Evolutionary conservation across 2,329 filamentous ascomycete genomes (phyloP).

Genomic region (Colletotrichum zoysiae): DNA sequence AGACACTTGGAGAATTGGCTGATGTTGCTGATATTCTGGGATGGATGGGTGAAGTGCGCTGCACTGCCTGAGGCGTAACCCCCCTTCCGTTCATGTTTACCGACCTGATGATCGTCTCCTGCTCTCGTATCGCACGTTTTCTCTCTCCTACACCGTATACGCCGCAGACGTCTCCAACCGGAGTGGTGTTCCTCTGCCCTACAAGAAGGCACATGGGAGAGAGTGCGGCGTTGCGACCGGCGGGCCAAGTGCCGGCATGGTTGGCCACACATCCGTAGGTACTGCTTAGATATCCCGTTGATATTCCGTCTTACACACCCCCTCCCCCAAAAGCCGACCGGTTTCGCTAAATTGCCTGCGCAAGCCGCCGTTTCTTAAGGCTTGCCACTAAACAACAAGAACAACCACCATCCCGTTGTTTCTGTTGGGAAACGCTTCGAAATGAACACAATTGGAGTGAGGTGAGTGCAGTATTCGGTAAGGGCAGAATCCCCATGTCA

Average conservation of each 20-base stretch:
- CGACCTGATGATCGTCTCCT: not conserved
- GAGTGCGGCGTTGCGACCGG: conserved; percentile 26
- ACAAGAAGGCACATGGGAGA: conserved; percentile 30
- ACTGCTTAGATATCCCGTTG: not conserved
- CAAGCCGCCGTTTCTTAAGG: conserved; percentile 1
- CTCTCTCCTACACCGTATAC: not conserved
- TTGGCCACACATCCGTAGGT: conserved; percentile 13
- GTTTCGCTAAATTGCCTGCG: conserved; percentile 7
- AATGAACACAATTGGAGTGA: not conserved
- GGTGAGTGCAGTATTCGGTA: too few relatives aligned
- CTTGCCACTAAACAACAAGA: not conserved
- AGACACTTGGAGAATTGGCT: not conserved
- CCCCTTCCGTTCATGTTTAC: not conserved
- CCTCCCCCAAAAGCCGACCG: not conserved
- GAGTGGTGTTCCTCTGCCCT: conserved; percentile 16
- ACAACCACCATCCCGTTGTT: not conserved
- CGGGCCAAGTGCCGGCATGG: conserved; percentile 39
- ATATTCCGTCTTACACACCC: conserved; percentile 3
- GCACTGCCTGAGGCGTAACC: not conserved
- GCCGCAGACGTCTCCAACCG: not conserved
- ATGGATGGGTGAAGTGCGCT: not conserved
- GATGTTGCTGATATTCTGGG: not conserved
- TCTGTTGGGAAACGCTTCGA: not conserved
- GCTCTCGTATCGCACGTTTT: not conserved
- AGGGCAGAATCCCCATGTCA: too few relatives aligned